phyloP scores from a whole-genome alignment of 148 eudicot species.

The Rhododendron ovatum region DNA sequence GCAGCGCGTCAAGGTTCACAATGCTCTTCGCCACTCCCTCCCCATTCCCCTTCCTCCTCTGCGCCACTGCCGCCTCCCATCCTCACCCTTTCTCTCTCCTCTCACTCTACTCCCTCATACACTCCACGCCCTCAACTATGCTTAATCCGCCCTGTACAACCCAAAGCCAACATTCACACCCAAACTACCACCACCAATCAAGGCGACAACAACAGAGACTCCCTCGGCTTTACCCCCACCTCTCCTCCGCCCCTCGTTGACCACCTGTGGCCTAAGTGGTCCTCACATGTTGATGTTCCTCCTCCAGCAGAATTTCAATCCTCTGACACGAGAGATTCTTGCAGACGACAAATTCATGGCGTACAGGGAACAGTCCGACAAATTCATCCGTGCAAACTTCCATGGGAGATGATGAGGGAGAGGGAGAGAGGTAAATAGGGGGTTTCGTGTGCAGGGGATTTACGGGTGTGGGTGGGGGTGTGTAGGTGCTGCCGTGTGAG shows the following conservation, averaged over 20 bases:
- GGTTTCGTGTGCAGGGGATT: no score
- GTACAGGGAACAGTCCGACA: conserved; percentile 24
- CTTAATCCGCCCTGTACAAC: background rate
- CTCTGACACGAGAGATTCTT: background rate
- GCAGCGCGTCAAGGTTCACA: conserved; percentile 41
- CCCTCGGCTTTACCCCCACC: background rate
- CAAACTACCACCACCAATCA: conserved; percentile 6
- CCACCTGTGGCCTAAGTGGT: conserved; percentile 68
- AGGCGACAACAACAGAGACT: background rate
- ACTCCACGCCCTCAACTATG: background rate
- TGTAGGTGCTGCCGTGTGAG: no score
- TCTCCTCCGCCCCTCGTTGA: background rate
- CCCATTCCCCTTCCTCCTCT: conserved; percentile 11
- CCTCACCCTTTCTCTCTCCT: background rate
- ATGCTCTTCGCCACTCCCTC: conserved; percentile 26
- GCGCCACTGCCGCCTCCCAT: conserved; percentile 21
- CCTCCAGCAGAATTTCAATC: background rate
- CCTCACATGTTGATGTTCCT: conserved; percentile 23
- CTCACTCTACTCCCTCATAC: conserved; percentile 2
- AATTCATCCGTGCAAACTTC: conserved; percentile 28
- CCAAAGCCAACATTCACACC: conserved; percentile 15
- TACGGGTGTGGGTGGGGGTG: no score
- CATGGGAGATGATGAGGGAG: no score
- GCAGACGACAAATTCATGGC: conserved; percentile 31
- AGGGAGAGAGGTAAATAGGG: no score